A percentile compares a stretch with the other conserved stretches of the same genome.
Conservation (phyloP, 2,329 filamentous ascomycete species). For the Lachnellula subtilissima region DNA sequence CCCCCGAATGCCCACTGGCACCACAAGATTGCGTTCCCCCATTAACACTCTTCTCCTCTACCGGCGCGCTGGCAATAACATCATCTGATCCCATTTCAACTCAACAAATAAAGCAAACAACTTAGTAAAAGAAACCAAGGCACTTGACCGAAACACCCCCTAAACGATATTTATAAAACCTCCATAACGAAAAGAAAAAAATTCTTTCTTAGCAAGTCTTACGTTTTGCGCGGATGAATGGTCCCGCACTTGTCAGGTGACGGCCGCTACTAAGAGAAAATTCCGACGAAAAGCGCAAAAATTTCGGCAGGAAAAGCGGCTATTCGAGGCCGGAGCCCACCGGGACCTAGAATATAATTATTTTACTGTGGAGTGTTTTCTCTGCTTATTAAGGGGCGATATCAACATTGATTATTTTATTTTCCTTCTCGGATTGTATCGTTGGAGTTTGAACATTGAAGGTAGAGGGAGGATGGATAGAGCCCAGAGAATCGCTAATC, state of each 20-base stretch:
- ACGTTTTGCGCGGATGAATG: background rate
- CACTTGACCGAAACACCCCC: background rate
- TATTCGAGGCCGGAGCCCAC: constrained; percentile 1
- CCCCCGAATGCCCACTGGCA: constrained; percentile 15
- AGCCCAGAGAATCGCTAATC: background rate
- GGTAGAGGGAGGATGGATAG: background rate
- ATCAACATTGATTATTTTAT: background rate
- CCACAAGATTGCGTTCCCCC: background rate
- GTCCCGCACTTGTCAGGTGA: background rate
- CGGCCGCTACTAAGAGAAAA: background rate
- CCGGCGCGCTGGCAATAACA: constrained; percentile 1
- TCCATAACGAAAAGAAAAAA: background rate
- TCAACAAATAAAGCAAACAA: background rate
- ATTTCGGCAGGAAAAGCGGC: background rate
- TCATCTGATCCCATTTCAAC: constrained; percentile 13
- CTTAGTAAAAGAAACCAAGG: background rate
- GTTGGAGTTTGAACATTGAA: background rate
- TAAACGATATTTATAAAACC: background rate
- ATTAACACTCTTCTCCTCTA: constrained; percentile 8
- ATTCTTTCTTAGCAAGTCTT: background rate
- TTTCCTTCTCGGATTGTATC: background rate
- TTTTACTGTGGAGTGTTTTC: background rate
- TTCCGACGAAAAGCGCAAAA: background rate
- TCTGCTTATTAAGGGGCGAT: background rate
- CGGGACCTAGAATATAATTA: background rate